A percentile compares a stretch with the other conserved stretches of the same genome.
Conservation (phyloP, 2,329 filamentous ascomycete species). For the Trichoderma endophyticum region DNA sequence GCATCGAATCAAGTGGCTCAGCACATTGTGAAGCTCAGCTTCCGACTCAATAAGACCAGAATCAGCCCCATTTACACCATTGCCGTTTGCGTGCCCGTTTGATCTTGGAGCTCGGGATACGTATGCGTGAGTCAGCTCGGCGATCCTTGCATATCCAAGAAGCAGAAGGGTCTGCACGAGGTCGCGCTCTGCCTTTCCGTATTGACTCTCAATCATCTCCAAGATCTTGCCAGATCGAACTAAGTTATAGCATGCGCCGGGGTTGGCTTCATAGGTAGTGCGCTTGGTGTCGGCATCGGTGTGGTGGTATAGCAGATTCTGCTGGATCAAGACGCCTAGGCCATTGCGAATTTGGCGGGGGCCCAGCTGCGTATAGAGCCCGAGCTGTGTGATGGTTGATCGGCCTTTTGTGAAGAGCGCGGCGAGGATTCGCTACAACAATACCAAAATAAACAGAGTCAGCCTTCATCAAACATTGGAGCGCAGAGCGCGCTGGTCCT, state of each 20-base stretch:
- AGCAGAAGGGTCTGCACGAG: constrained; percentile 72
- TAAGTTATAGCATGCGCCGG: constrained; percentile 75
- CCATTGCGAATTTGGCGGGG: constrained; percentile 76
- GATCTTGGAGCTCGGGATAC: constrained; percentile 35
- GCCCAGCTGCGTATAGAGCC: constrained; percentile 68
- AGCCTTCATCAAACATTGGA: constrained; percentile 24
- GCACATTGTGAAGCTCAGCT: constrained; percentile 47
- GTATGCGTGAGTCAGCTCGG: constrained; percentile 66
- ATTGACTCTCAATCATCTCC: constrained; percentile 68
- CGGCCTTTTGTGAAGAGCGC: constrained; percentile 76
- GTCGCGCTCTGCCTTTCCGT: constrained; percentile 70
- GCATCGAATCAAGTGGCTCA: constrained; percentile 56
- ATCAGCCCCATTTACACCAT: constrained; percentile 21
- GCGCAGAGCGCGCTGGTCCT: background rate
- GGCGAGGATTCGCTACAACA: constrained; percentile 73
- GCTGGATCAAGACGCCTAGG: constrained; percentile 80
- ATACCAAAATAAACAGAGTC: constrained; percentile 21
- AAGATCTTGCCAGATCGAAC: constrained; percentile 79
- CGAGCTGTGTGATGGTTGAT: constrained; percentile 66
- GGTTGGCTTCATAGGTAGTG: constrained; percentile 82
- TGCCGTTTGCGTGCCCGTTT: constrained; percentile 30
- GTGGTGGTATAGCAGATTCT: constrained; percentile 77
- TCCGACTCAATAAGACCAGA: constrained; percentile 43
- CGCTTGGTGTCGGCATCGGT: constrained; percentile 58
- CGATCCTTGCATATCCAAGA: constrained; percentile 72